Base-by-base conservation (phyloP, 805 yeast species). In the Scheffersomyces spartinae region DNA sequence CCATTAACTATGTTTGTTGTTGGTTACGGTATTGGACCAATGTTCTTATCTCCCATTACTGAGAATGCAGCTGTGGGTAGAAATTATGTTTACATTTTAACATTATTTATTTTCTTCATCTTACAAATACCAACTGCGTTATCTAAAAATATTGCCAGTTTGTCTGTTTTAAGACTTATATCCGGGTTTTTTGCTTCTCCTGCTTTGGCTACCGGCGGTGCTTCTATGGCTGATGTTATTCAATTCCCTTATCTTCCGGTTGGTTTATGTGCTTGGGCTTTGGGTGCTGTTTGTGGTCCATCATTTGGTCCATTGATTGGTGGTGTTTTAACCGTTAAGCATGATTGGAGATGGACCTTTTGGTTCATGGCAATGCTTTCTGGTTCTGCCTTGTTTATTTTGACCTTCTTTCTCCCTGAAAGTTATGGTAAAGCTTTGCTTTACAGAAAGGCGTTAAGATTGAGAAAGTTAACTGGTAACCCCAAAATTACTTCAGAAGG, bases 11-110 rank as follows among this genome's bases (percentile, higher is more conserved):
- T 71, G 19, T 74, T 65, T 34, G 73, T 73, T 6, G 36, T 71
- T 15, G 81, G 79, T 7, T 72, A 74, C 38, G 80, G 74, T 26
- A 25, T 71, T 11, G 78, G 78, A 1, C 78, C 78, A 2, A 52
- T 73, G 53, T 33, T 71, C 2, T 65, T 71, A 27, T 64, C 76
- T 0, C 80, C 81, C 3, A 35, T 74, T 32, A 64, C 74, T 9
- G 81, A 74, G 41, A 56, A 67, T 24, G 65, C 72, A 2, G 41
- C 45, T 3, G 43, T 68, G 24, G 80, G 80, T 9, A 57, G 79
- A 33, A 67, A 66, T 28, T 49, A 59, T 16, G 57, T 69, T 21
- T 73, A 71, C 33, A 49, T 62, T 17, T 25, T 47, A 11, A 55
- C 77, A 3, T 45, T 70, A 18, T 47, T 68, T 28, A 22, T 69